Base-by-base conservation (phyloP, 768 basidiomycete species). In the Chalciporus chontae region DNA sequence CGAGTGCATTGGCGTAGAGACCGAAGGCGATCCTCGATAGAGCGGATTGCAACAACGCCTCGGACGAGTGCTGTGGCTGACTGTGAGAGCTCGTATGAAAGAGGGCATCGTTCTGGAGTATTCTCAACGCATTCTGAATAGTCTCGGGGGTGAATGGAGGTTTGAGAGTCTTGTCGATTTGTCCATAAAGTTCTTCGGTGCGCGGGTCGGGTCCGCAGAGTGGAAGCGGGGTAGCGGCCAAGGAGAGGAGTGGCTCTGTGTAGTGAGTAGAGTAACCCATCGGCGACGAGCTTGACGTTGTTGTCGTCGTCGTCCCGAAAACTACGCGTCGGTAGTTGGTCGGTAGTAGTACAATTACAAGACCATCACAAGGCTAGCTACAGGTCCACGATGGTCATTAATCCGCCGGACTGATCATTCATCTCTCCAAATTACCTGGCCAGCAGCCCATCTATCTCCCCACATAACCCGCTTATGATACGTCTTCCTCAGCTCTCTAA, bases 401-500 rank as follows among this genome's bases (percentile, higher is more conserved):
- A n/a, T n/a, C n/a, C n/a, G n/a, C n/a, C n/a, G n/a, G n/a, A 31
- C 29, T 40, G 23, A 36, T 51, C 36, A 64, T 19, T 85, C 78
- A 44, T 91, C 88, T 55, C 83, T 76, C 93, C 94, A 96, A 24
- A 78, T 76, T 7, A 97, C 92, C 57, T 91, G 85, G 2, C 90
- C 90, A 29, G 79, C 77, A 1, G 83, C 74, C 92, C 94, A 97
- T 57, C 85, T 76, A 63, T 93, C 89, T 15, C 83, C 81, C 89
- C 91, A 96, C 64, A 95, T 84, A 2, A 84, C 84, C 15, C 94
- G 77, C 69, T 95, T 96, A 67, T 98, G 94, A 68, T 93, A 97
- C n/a, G 78, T 76, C 70, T 91, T 94, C 56, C 95, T 72, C 36
- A 83, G 66, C 45, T 93, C 91, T 62, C 86, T 90, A 72, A 94